These are phyloP conservation scores for Zymoseptoria crescenta DNA, from an alignment of 2,329 filamentous ascomycete species.

Conservation along the genomic window DNA sequence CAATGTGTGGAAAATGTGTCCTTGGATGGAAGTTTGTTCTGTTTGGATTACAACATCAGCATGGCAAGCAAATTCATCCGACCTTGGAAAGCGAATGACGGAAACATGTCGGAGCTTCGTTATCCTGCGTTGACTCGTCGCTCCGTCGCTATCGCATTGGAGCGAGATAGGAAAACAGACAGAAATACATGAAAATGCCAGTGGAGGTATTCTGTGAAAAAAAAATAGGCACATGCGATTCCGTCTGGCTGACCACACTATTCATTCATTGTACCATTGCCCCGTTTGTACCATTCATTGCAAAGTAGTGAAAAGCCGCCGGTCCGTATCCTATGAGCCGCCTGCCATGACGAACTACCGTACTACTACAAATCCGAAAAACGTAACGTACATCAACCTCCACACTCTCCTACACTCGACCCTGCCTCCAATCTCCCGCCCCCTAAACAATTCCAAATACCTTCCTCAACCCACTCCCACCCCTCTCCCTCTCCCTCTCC, in stretches of 20 bases:
- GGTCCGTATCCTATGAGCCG: too few relatives aligned
- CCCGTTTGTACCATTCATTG: too few relatives aligned
- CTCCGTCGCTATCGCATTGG: too few relatives aligned
- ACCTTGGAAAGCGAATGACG: background rate
- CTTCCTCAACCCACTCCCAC: conserved; percentile 3
- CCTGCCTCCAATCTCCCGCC: background rate
- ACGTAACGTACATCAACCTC: background rate
- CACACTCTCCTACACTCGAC: background rate
- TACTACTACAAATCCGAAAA: too few relatives aligned
- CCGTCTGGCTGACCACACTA: too few relatives aligned
- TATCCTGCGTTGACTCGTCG: background rate
- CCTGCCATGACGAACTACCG: too few relatives aligned
- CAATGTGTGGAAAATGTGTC: background rate
- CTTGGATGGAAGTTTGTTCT: background rate
- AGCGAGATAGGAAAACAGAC: too few relatives aligned
- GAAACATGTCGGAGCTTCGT: background rate
- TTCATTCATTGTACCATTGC: too few relatives aligned
- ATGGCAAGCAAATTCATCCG: background rate
- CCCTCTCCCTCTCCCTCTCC: conserved; percentile 7
- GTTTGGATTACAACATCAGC: background rate
- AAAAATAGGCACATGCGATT: too few relatives aligned
- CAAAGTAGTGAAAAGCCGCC: too few relatives aligned
- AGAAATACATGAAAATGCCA: too few relatives aligned
- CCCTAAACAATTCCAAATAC: background rate
- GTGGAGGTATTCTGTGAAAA: too few relatives aligned